phyloP scores from a whole-genome alignment of 495 filamentous ascomycete species.

The Chaetomium fimeti region DNA sequence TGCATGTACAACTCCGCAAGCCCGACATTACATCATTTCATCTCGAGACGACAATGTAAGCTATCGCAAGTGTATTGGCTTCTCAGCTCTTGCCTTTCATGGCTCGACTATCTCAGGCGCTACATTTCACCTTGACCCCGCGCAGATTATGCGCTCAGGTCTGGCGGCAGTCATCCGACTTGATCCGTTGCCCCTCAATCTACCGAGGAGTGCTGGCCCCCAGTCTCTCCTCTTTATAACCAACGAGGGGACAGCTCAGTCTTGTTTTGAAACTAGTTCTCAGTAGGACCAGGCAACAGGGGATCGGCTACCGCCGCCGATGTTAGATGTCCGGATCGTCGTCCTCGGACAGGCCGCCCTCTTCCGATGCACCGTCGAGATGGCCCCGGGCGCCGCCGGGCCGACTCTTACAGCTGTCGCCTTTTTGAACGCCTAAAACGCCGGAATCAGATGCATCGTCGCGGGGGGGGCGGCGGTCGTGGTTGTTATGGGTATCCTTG shows the following conservation, averaged over 20 bases:
- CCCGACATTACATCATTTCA: neutral
- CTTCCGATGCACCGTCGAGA: slow-evolving; percentile 36
- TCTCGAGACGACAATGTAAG: neutral
- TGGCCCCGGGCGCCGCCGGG: slow-evolving; percentile 36
- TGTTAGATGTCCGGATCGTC: slow-evolving; percentile 47
- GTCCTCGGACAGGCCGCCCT: slow-evolving; percentile 41
- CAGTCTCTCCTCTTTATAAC: neutral
- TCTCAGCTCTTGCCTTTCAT: neutral
- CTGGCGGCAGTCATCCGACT: slow-evolving; percentile 44
- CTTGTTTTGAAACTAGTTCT: slow-evolving; percentile 12
- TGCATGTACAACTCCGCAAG: too few species aligned
- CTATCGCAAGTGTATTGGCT: slow-evolving; percentile 5
- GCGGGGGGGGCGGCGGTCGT: slow-evolving; percentile 30
- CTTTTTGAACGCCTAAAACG: slow-evolving; percentile 48
- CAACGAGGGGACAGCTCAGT: neutral
- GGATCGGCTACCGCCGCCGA: slow-evolving; percentile 49
- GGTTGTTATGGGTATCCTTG: slow-evolving; percentile 39
- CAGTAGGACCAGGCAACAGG: slow-evolving; percentile 56
- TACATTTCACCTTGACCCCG: slow-evolving; percentile 5
- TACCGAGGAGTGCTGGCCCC: slow-evolving; percentile 27
- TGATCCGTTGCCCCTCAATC: slow-evolving; percentile 51
- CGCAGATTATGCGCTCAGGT: slow-evolving; percentile 4
- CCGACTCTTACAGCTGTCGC: slow-evolving; percentile 26
- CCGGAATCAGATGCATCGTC: slow-evolving; percentile 43
- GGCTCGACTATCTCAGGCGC: neutral